These are phyloP conservation scores for Styphnolobium japonicum DNA, from an alignment of 306 rosid genomes.

Conservation along the genomic window DNA sequence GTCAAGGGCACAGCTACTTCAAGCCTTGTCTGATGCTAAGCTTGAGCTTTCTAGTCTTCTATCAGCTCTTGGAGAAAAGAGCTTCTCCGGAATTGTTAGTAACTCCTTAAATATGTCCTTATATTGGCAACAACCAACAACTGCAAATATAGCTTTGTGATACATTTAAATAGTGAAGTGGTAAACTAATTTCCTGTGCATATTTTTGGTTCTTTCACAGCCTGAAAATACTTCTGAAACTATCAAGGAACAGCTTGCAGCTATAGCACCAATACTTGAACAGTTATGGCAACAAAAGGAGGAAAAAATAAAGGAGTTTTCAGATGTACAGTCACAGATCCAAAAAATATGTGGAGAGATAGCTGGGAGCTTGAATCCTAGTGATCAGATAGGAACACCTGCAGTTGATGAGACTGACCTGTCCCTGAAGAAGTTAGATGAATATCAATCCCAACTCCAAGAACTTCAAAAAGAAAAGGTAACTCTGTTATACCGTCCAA, in stretches of 20 bases:
- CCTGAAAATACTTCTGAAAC: conserved; percentile 43
- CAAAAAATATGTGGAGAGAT: conserved; percentile 88
- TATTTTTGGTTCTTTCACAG: conserved; percentile 23
- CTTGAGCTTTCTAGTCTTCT: conserved; percentile 68
- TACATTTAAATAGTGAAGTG: not conserved
- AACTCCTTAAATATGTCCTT: not conserved
- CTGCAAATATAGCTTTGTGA: not conserved
- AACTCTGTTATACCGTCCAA: conserved; percentile 1
- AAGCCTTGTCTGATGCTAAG: conserved; percentile 71
- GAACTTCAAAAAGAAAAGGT: conserved; percentile 95
- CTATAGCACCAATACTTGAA: conserved; percentile 80
- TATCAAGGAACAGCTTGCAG: conserved; percentile 49
- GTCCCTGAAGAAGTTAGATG: conserved; percentile 79
- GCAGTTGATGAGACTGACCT: conserved; percentile 71
- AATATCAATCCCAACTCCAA: conserved; percentile 76
- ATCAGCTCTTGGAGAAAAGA: conserved; percentile 76
- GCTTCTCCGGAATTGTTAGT: conserved; percentile 39
- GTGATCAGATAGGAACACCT: conserved; percentile 38
- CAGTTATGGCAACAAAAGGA: conserved; percentile 82
- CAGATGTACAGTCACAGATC: conserved; percentile 77
- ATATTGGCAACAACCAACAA: not conserved
- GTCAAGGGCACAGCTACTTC: conserved; percentile 84
- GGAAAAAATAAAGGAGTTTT: conserved; percentile 75
- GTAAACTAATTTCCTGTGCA: not conserved
- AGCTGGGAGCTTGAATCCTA: conserved; percentile 52